Base-by-base conservation (phyloP, 805 yeast genomes). In the Cyberlindnera nakhonratchasimensis region DNA sequence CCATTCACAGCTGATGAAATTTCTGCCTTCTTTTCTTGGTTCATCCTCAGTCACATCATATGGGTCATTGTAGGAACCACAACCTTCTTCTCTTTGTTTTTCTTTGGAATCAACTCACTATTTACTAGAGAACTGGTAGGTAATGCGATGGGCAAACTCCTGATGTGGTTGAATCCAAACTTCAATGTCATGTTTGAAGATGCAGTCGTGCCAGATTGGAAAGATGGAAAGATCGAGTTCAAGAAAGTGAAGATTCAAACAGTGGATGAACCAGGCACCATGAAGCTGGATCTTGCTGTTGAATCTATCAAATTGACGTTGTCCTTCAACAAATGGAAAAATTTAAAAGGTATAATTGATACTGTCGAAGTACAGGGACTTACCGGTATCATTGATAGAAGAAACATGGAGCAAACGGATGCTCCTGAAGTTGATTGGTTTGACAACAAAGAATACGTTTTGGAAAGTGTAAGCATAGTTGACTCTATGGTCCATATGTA, bases 121-220 rank as follows among this genome's bases (percentile, higher is more conserved):
- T 81, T 87, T 55, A 95, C 96, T 12, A 91, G 88, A 58, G 96
- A 89, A 54, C 71, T 81, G 46, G 87, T 88, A n/a, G 96, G 96
- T 1, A 70, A 82, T 39, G 68, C 76, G 55, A 74, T 86, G 20
- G 97, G 96, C 3, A 85, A 81, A 53, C 61, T 84, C 37, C 73
- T 90, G 40, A 88, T 95, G 26, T 72, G 74, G 42, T 52, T 64
- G 31, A 86, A 85, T 54, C 83, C 95, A 4, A 87, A 85, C 17
- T 69, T 90, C 45, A 79, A 81, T 7, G 89, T 90, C 11, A 80
- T 80, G 3, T 91, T 91, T 52, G 96, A 87, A 59, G 86, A 79
- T 57, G 97, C 96, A 0, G 79, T 89, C 43, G 91, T 87, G 2
- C 96, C 97, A 0, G 88, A 87, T 46, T 91, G 96, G 96, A 74